Percentiles rank a stretch among this genome's conserved stretches.
These are phyloP conservation scores for Candida lessepsii DNA, from an alignment of 805 yeast genomes.

Conservation along the genomic window DNA sequence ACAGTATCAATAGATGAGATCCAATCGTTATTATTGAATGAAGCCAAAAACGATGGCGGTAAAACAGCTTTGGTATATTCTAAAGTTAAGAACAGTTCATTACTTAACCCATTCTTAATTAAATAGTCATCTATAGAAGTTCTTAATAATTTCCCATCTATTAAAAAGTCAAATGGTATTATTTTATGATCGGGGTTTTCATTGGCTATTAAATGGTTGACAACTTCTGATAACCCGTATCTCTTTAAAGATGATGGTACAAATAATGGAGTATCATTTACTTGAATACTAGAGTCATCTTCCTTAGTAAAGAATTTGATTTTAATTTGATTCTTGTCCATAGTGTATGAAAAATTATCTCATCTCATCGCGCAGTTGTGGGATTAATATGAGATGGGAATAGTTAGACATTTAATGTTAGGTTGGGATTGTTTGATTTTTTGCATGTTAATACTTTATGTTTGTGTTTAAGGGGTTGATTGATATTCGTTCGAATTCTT, in stretches of 20 bases:
- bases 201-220: slow-evolving; percentile 72
- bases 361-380: slow-evolving; percentile 7
- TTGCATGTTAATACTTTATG: too few species aligned
- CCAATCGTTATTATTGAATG: slow-evolving; percentile 95
- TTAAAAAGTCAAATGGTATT: slow-evolving; percentile 88
- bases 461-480: too few species aligned
- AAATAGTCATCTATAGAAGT: slow-evolving; percentile 79
- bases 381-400: too few species aligned
- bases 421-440: too few species aligned
- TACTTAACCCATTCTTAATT: slow-evolving; percentile 70
- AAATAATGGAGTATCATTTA: slow-evolving; percentile 73
- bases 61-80: slow-evolving; percentile 91
- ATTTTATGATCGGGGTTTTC: slow-evolving; percentile 43
- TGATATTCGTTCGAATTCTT: too few species aligned
- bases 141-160: slow-evolving; percentile 80
- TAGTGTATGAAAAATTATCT: slow-evolving; percentile 4
- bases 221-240: slow-evolving; percentile 92
- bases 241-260: slow-evolving; percentile 86
- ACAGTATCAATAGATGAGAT: slow-evolving; percentile 68
- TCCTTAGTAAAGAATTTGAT: slow-evolving; percentile 86
- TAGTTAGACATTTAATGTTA: too few species aligned
- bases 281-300: slow-evolving; percentile 67
- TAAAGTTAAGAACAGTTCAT: slow-evolving; percentile 73
- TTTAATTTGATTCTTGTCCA: slow-evolving; percentile 60
- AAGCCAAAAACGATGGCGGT: slow-evolving; percentile 90